phyloP scores from a whole-genome alignment of 495 filamentous ascomycete genomes.

The Podospora pseudoanserina region DNA sequence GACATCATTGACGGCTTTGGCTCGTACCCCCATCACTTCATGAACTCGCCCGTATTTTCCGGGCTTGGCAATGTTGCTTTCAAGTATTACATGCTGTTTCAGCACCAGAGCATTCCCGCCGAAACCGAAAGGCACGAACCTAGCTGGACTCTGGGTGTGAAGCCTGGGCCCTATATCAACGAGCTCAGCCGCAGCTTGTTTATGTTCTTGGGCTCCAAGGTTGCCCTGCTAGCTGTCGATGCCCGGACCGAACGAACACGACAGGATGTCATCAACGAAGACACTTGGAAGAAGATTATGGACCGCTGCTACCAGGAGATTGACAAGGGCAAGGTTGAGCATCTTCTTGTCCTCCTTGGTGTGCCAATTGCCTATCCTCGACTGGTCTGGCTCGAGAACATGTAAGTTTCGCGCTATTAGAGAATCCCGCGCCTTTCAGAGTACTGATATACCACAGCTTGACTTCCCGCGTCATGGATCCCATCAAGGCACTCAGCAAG shows the following conservation, averaged over 20 bases:
- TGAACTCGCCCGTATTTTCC: constrained; percentile 84
- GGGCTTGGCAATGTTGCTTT: constrained; percentile 88
- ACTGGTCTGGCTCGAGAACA: constrained; percentile 70
- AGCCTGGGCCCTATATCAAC: constrained; percentile 85
- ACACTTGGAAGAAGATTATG: constrained; percentile 80
- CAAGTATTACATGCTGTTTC: constrained; percentile 98
- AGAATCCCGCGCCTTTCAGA: neutral
- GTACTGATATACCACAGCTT: constrained; percentile 32
- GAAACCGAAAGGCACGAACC: constrained; percentile 81
- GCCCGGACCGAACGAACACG: constrained; percentile 85
- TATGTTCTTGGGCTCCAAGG: constrained; percentile 70
- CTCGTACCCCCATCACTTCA: constrained; percentile 87
- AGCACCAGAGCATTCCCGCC: constrained; percentile 81
- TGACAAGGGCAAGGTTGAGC: constrained; percentile 75
- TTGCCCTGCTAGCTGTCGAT: constrained; percentile 83
- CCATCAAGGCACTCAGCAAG: constrained; percentile 82
- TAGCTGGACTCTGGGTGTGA: constrained; percentile 79
- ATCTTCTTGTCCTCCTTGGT: constrained; percentile 80
- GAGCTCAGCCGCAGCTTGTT: constrained; percentile 82
- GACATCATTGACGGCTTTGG: constrained; percentile 97
- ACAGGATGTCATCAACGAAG: constrained; percentile 72
- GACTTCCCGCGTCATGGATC: constrained; percentile 79
- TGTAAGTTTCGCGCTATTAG: constrained; percentile 19
- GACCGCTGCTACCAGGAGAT: constrained; percentile 79
- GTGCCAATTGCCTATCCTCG: constrained; percentile 93